Evolutionary conservation across 2,329 filamentous ascomycete species (phyloP), one percentile per base, ranked within the genome.

Genomic region (Salinomyces thailandicus): DNA sequence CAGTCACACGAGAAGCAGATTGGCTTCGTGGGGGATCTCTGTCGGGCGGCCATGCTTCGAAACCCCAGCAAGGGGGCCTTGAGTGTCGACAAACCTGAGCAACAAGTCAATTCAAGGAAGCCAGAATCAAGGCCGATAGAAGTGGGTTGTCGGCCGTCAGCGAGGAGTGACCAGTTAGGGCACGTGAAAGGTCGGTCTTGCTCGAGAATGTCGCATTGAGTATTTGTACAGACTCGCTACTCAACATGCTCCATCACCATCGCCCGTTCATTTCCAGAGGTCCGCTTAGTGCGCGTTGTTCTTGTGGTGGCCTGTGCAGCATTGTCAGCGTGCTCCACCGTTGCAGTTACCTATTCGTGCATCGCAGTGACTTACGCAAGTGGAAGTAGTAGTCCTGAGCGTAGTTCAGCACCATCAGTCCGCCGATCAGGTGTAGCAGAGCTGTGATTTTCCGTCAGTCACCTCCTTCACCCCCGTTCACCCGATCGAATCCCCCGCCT

Each of bases 361-460:
- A n/a, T n/a, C n/a, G n/a, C n/a, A n/a, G n/a, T n/a, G 83, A 78
- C 85, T 67, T 79, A 98, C 91, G 85, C 59, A 98, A 76, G 71
- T 98, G 93, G 84, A 93, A 96, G 77, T 98, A 96, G 80, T 98
- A 98, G 72, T 94, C 87, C 71, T 96, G 85, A 55, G 82, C 83
- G 68, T 98, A 98, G 58, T 91, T 89, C 53, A 96, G 62, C 50
- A 77, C 66, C 49, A 94, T 68, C 45, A 98, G 69, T 60, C 77
- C 71, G 53, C 74, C 79, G 55, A 98, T 81, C 55, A 78, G 73
- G 67, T 98, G 91, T 55, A 93, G 72, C 59, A 98, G 76, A 48
- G 91, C 91, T 98, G 55, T 24, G 16, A 7, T 18, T 26, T n/a
- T 17, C 27, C 31, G 42, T 47, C 43, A 52, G 37, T 27, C 9